Base-by-base conservation (phyloP, 2,329 filamentous ascomycete species). In the Fusarium camptoceras region DNA sequence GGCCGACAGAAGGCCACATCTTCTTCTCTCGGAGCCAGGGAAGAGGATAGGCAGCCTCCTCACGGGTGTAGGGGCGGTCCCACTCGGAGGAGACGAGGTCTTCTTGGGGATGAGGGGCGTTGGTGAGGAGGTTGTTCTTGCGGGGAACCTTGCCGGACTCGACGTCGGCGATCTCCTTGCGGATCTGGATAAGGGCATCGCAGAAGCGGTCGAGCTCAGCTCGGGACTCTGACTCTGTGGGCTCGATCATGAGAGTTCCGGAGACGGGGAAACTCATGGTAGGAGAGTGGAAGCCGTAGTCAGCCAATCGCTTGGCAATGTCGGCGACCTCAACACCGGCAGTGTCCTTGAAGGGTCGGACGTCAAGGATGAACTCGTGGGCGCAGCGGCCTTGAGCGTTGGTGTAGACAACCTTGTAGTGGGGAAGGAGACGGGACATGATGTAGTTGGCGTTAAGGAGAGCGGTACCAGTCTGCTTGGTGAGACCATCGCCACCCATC, bases 371-470 rank as follows among this genome's bases (percentile, higher is more conserved):
- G 82, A 98, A 98, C 82, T 98, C 95, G 85, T 98, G 95, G 1
- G 95, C 95, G 78, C 95, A 98, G 59, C 94, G 92, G n/a, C 91
- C 92, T 69, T 94, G 88, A 54, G 87, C 86, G 80, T 98, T 98
- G 73, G 94, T 97, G 84, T 98, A 98, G n/a, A 97, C 85, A 68
- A 98, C 94, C 5, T 89, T 87, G 83, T 96, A 98, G 83, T 98
- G 89, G 4, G 91, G 89, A 79, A 92, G 91, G 49, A 98, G 91
- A 57, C 92, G 91, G 48, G 93, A 91, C 78, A 97, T 92, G 78
- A 98, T 93, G 85, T 98, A 98, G 87, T 98, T 98, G 70, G 95
- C 95, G 81, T 97, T 98, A 55, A 98, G 88, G 20, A 98, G 85
- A 2, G 94, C 96, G 73, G 97, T 91, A 82, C 97, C 93, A 53